Evolutionary conservation across 805 yeast genomes (phyloP), one percentile per base, ranked within the genome.

Genomic region (Middelhovenomyces tepae): DNA sequence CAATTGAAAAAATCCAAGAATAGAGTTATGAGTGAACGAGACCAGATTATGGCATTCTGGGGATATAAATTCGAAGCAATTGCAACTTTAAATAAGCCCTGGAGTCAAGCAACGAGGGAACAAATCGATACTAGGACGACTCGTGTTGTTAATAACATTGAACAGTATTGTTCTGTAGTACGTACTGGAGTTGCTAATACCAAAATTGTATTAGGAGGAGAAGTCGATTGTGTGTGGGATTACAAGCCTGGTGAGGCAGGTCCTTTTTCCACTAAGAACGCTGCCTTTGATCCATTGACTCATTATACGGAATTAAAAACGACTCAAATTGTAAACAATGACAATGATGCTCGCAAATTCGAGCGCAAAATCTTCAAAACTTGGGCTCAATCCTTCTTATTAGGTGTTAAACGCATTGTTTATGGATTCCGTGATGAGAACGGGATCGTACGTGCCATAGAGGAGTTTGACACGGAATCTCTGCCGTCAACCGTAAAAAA

Each of bases 351-450:
- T 10, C 64, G 64, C 23, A 66, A 53, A 13, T 85, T 89, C 51
- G 95, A 89, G 51, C 68, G 66, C 35, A 86, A 85, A 56, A 60
- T 91, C 28, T 73, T 79, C 52, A 71, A 65, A 40, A 69, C 93
- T 0, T 91, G 99, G 99, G 84, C 94, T 2, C 97, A 86, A 60
- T 80, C 94, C 42, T 91, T 86, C 54, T 62, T 91, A 15, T 65
- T 84, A 28, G 98, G 98, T 3, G 70, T 91, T 14, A 76, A 80
- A n/a, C 71, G 71, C 38, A 67, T 89, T 4, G 69, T 82, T 3
- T 83, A 83, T 51, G 99, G 96, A 0, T 91, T 81, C 56, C 69
- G 95, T 45, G 93, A 85, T 52, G 80, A 80, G 11, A 58, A 73
- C 21, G 65, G 79, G 27, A 54, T 69, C n/a, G 59, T 89, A 35